Base-by-base conservation (phyloP, 768 basidiomycete genomes). In the Tulasnella sp. region DNA sequence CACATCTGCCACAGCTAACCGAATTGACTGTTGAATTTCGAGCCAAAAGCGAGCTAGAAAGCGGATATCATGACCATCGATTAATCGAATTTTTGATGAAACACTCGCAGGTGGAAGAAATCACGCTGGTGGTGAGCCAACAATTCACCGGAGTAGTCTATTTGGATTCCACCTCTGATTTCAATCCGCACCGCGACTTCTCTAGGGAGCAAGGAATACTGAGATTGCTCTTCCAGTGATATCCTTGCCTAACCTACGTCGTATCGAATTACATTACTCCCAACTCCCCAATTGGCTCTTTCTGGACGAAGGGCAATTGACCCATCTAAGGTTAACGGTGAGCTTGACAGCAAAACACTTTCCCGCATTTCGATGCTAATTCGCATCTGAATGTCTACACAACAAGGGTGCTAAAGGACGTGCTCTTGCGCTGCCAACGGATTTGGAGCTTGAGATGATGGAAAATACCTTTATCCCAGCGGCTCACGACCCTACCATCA, bases 241-340 rank as follows among this genome's bases (percentile, higher is more conserved):
- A 10, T 33, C 27, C 8, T 51, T 51, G 12, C 37, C 16, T 5
- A 43, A 41, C 13, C 35, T 51, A 6, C 16, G 39, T 10, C 31
- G 35, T n/a, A 39, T 51, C 22, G 49, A 51, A n/a, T 31, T 51
- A 29, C 49, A 51, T 31, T 51, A 28, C 27, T 44, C 37, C 19
- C 49, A 51, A 31, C 41, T 51, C 40, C 49, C 49, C n/a, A 51
- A 51, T 32, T 51, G 49, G 49, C 20, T 51, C 28, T 19, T 19
- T 29, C 40, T 51, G 7, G 32, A 27, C 4, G 39, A 39, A 32
- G 44, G 39, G 28, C 49, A 51, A 20, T 25, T 51, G 24, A 51
- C 49, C 7, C 49, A 51, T 43, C 20, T 51, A 27, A 51, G 39
- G 39, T 41, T 51, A 20, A 44, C 35, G 28, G 49, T 43, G 39